A percentile compares a stretch with the other conserved stretches of the same genome.
Evolutionary conservation across 2,329 filamentous ascomycete species (phyloP).

Genomic region (Cladophialophora carrionii): DNA sequence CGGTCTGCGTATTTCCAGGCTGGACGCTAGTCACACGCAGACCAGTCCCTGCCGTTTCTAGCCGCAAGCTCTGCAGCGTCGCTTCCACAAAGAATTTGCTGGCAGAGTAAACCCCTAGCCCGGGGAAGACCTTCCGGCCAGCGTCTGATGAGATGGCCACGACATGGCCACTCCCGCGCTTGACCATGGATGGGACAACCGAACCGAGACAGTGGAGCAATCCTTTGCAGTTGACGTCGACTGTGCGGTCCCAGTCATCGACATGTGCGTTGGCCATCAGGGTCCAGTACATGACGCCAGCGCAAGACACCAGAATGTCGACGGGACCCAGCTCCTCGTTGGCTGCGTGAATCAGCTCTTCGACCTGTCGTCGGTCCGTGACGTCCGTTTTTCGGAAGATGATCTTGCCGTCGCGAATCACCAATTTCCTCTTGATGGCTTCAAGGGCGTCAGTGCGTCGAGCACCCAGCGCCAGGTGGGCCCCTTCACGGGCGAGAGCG

Average conservation of each 20-base stretch:
- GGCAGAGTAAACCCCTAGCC: slow-evolving; percentile 78
- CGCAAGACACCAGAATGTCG: slow-evolving; percentile 78
- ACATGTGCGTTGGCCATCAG: slow-evolving; percentile 77
- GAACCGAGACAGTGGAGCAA: slow-evolving; percentile 72
- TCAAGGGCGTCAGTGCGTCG: slow-evolving; percentile 72
- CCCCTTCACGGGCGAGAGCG: slow-evolving; percentile 50
- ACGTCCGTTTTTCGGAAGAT: slow-evolving; percentile 73
- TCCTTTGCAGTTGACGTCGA: slow-evolving; percentile 86
- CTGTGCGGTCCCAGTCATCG: slow-evolving; percentile 78
- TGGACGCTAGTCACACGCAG: slow-evolving; percentile 74
- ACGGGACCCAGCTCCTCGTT: slow-evolving; percentile 68
- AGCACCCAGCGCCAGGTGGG: slow-evolving; percentile 50
- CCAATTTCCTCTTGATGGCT: slow-evolving; percentile 64
- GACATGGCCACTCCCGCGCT: slow-evolving; percentile 70
- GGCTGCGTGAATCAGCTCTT: slow-evolving; percentile 64
- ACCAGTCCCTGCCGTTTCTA: slow-evolving; percentile 75
- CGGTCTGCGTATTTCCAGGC: slow-evolving; percentile 75
- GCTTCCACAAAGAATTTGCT: slow-evolving; percentile 86
- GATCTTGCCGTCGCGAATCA: slow-evolving; percentile 63
- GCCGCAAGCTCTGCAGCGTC: slow-evolving; percentile 71
- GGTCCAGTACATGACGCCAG: slow-evolving; percentile 86
- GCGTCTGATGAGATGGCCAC: slow-evolving; percentile 83
- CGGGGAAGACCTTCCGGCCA: slow-evolving; percentile 79
- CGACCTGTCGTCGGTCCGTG: slow-evolving; percentile 67
- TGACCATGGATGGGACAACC: slow-evolving; percentile 71